Percentiles rank a stretch among this genome's conserved stretches.
These are phyloP conservation scores for Alternaria sp. DNA, from an alignment of 2,329 filamentous ascomycete genomes.

Conservation along the genomic window DNA sequence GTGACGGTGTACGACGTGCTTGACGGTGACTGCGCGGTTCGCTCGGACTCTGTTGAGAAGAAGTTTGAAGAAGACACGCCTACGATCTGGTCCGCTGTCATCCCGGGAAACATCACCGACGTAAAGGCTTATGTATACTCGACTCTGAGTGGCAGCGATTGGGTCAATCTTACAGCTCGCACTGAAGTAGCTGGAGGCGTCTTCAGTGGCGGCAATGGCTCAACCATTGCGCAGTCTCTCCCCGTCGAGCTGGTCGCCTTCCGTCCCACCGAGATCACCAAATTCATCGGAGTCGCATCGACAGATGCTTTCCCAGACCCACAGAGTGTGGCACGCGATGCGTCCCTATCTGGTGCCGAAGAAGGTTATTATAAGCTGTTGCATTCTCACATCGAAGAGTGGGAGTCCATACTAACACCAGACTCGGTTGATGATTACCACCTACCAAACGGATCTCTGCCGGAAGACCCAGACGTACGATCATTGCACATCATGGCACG, in stretches of 20 bases:
- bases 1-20: slow-evolving; percentile 70
- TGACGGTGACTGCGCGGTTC: slow-evolving; percentile 71
- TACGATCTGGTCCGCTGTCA: slow-evolving; percentile 69
- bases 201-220: slow-evolving; percentile 61
- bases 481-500: slow-evolving; percentile 62
- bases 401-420: slow-evolving; percentile 65
- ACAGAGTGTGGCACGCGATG: slow-evolving; percentile 60
- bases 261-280: slow-evolving; percentile 63
- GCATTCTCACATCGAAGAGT: slow-evolving; percentile 64
- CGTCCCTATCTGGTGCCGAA: slow-evolving; percentile 57
- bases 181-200: slow-evolving; percentile 55
- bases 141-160: slow-evolving; percentile 56
- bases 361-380: slow-evolving; percentile 64
- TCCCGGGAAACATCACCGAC: slow-evolving; percentile 65
- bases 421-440: slow-evolving; percentile 69
- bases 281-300: slow-evolving; percentile 72
- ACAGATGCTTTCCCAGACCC: slow-evolving; percentile 70
- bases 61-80: slow-evolving; percentile 58
- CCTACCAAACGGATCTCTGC: slow-evolving; percentile 63
- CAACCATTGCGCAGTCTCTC: slow-evolving; percentile 69
- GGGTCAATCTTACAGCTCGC: slow-evolving; percentile 52
- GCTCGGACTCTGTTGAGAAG: slow-evolving; percentile 65
- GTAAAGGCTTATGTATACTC: slow-evolving; percentile 68
- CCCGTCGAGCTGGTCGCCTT: slow-evolving; percentile 60
- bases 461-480: slow-evolving; percentile 62